Evolutionary conservation across 2,329 filamentous ascomycete genomes (phyloP).

Genomic region (Fonsecaea pedrosoi): DNA sequence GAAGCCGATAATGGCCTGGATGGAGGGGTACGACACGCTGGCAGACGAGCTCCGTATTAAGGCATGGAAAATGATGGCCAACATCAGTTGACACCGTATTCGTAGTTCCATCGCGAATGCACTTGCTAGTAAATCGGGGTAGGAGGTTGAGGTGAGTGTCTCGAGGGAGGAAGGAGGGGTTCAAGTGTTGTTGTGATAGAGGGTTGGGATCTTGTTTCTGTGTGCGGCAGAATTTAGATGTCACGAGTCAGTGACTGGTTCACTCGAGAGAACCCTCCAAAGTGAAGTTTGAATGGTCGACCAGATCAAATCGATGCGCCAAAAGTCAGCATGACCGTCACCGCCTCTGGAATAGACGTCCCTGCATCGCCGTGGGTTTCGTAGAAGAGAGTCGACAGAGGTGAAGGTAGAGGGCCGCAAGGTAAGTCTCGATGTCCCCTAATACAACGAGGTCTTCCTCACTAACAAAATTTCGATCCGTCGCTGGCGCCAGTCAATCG

Average conservation of each 20-base stretch:
- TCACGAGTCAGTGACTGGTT: background rate
- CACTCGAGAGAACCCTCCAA: constrained; percentile 3
- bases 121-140: background rate
- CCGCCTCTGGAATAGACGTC: background rate
- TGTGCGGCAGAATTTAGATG: constrained; percentile 14
- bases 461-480: background rate
- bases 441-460: background rate
- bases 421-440: background rate
- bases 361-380: background rate
- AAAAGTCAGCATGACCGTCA: constrained; percentile 1
- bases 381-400: background rate
- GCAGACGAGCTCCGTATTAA: constrained; percentile 29
- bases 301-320: background rate
- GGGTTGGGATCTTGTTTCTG: constrained; percentile 1
- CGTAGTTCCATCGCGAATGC: constrained; percentile 21
- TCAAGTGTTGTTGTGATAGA: background rate
- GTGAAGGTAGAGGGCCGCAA: background rate
- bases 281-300: background rate
- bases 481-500: background rate
- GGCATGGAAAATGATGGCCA: constrained; percentile 27
- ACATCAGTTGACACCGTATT: background rate
- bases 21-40: constrained; percentile 27
- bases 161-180: background rate
- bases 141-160: background rate
- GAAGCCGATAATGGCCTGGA: constrained; percentile 38